Percentiles rank a stretch among this genome's conserved stretches.
Conservation (phyloP, 2,329 filamentous ascomycete species). For the Fusarium avenaceum region DNA sequence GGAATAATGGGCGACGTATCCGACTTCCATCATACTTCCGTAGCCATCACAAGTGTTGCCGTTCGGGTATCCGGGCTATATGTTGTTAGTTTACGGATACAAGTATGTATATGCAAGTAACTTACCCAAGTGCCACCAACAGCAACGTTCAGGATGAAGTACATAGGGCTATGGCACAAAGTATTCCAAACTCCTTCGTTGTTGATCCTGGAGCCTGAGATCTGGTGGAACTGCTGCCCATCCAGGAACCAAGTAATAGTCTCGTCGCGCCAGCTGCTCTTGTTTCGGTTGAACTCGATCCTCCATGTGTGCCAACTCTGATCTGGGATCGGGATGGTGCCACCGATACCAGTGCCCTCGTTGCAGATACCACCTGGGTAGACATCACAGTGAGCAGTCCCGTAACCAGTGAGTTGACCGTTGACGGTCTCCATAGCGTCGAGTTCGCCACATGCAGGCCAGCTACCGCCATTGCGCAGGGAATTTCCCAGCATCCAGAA, state of each 20-base stretch:
- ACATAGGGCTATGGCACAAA: slow-evolving; percentile 63
- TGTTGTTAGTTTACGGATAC: slow-evolving; percentile 1
- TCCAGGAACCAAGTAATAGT: slow-evolving; percentile 65
- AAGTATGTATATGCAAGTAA: background rate
- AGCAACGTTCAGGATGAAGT: slow-evolving; percentile 66
- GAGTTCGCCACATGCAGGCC: slow-evolving; percentile 44
- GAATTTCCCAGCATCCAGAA: slow-evolving; percentile 47
- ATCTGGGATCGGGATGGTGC: background rate
- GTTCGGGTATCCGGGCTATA: slow-evolving; percentile 62
- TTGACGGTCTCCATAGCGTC: slow-evolving; percentile 43
- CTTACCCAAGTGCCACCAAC: slow-evolving; percentile 65
- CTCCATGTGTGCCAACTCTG: slow-evolving; percentile 63
- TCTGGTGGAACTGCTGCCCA: slow-evolving; percentile 58
- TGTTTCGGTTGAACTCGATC: slow-evolving; percentile 61
- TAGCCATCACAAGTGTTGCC: slow-evolving; percentile 58
- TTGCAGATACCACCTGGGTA: slow-evolving; percentile 61
- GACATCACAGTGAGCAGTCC: slow-evolving; percentile 40
- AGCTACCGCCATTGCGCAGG: slow-evolving; percentile 40
- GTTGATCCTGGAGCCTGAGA: slow-evolving; percentile 60
- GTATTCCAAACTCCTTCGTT: slow-evolving; percentile 61
- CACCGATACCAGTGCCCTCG: slow-evolving; percentile 62
- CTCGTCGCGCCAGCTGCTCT: slow-evolving; percentile 60
- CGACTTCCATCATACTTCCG: slow-evolving; percentile 63
- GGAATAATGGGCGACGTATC: slow-evolving; percentile 59
- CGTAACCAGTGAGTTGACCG: slow-evolving; percentile 33